Evolutionary conservation across 106 monocot species (phyloP), one percentile per base, ranked within the genome.

Genomic region (Dioscorea alata): DNA sequence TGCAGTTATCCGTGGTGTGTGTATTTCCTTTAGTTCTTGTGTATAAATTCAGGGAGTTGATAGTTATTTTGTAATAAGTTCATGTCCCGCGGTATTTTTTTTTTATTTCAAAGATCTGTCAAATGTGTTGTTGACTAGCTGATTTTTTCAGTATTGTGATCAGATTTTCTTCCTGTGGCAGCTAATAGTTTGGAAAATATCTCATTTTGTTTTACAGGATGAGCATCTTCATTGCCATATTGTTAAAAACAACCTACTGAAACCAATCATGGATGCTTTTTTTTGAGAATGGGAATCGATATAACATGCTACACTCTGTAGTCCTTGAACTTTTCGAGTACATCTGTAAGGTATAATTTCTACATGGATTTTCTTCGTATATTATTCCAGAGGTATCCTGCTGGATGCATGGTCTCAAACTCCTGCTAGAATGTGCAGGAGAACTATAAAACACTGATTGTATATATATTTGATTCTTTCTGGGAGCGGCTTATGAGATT

Each of bases 231-330:
- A 85, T 75, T 81, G 83, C 21, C 93, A 93, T 66, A 81, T 99
- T 69, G 93, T 81, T 2, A 99, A 90, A 70, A 85, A 90, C 75
- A 93, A 99, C 76, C 81, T 90, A 59, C 75, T 99, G 48, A 93
- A 85, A 70, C 93, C 99, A 54, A 74, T 99, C 49, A 70, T 99
- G 50, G 99, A 99, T 2, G 90, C n/a, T 72, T 24, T 99, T 99
- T 72, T 51, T 87, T 75, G 71, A 80, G 63, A 99, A 99, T 74
- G 99, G 99, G 3, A 76, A 83, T 68, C 86, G 81, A 14, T 99
- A 99, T 69, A 99, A 99, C 67, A 87, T 99, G 93, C 73, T 99
- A 23, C 87, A 99, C 17, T 99, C 99, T 42, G 93, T 83, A 50
- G 85, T 99, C 64, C 73, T 93, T 10, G 99, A 99, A 70, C 81